Evolutionary conservation across 192 early-diverging fungal genomes (phyloP), one percentile per base, ranked within the genome.

Genomic region (Coemansia sp.): DNA sequence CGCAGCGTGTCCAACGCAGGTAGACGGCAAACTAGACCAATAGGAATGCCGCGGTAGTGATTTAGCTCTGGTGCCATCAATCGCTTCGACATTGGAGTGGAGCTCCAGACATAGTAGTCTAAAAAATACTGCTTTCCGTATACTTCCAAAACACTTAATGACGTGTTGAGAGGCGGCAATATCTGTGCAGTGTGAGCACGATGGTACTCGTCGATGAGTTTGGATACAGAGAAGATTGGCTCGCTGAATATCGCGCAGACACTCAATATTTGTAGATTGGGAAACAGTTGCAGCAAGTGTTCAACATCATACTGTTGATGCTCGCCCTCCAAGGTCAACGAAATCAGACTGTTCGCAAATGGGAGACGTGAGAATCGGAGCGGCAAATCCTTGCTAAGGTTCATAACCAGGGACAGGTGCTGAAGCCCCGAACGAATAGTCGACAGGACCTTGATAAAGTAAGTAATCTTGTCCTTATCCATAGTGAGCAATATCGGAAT

Each of bases 321-420:
- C 25, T 59, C 12, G 12, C 38, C 12, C 42, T 39, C 21, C 41
- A 72, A 21, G 0, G 36, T 34, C 39, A 72, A 34, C 5, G 17
- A 21, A 1, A 19, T 32, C 38, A 72, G 63, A 14, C 29, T 4
- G 19, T 58, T 17, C 0, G 62, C 62, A 65, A 72, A 72, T 5
- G 9, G 15, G 19, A 3, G 21, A 5, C 0, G 19, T 15, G 23
- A 27, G 25, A 27, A 27, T 27, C 25, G 25, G 25, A 27, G 25
- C 25, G 25, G 1, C 25, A 27, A 27, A 27, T 27, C 21, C n/a
- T 32, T 53, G 10, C 15, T n/a, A 23, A 50, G 5, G 19, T 21
- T 41, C 32, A 61, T 31, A 4, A 23, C 39, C 29, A 75, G 63
- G 12, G 68, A 15, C 42, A 68, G 31, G 31, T 21, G 46, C n/a